phyloP scores from a whole-genome alignment of 441 rosid species.

The Biscutella laevigata region DNA sequence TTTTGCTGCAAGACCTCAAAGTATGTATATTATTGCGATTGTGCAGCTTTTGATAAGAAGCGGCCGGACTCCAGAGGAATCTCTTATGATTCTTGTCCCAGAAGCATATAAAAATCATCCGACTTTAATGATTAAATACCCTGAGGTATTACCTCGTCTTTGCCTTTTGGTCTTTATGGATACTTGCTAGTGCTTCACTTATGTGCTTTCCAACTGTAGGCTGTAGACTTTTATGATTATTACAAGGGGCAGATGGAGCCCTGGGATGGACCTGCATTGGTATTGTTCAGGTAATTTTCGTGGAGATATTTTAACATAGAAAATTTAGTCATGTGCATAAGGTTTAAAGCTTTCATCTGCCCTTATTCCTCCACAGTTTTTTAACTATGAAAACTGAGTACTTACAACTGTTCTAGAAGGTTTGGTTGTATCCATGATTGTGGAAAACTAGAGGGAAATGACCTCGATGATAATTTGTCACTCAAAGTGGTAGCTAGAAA shows the following conservation, averaged over 20 bases:
- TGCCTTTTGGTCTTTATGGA: background rate
- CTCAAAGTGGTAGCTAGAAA: slow-evolving; percentile 8
- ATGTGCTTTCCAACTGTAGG: slow-evolving; percentile 35
- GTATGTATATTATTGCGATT: slow-evolving; percentile 21
- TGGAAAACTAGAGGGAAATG: slow-evolving; percentile 12
- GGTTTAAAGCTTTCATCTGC: background rate
- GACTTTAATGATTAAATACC: slow-evolving; percentile 75
- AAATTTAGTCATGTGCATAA: slow-evolving; percentile 2
- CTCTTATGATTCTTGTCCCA: slow-evolving; percentile 95
- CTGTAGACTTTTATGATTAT: slow-evolving; percentile 87
- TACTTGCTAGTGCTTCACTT: slow-evolving; percentile 14
- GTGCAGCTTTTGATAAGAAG: slow-evolving; percentile 87
- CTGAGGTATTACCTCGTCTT: slow-evolving; percentile 55
- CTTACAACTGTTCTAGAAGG: slow-evolving; percentile 10
- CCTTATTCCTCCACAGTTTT: background rate
- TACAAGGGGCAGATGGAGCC: slow-evolving; percentile 99
- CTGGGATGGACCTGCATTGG: slow-evolving; percentile 99
- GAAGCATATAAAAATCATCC: slow-evolving; percentile 99
- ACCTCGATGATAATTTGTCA: slow-evolving; percentile 1
- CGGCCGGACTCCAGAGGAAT: slow-evolving; percentile 90
- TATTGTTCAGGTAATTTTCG: slow-evolving; percentile 73
- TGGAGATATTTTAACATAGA: background rate
- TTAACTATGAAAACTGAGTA: slow-evolving; percentile 1
- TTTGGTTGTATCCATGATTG: background rate
- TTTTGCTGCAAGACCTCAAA: slow-evolving; percentile 3